phyloP scores from a whole-genome alignment of 2,329 filamentous ascomycete species.

The Macrophomina tecta region DNA sequence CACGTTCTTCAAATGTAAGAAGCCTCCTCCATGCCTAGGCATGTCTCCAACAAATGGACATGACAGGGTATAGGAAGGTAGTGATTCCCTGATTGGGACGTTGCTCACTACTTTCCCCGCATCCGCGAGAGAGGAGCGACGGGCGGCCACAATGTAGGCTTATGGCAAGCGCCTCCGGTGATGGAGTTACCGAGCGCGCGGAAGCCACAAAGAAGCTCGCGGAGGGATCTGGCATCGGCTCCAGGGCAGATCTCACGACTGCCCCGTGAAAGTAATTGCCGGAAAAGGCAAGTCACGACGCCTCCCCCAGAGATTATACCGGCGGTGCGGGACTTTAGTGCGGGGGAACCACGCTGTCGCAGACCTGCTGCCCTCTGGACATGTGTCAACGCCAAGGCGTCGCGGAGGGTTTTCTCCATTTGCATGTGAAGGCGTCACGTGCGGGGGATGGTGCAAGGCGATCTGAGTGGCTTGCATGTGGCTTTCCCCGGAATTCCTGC shows the following conservation, averaged over 20 bases:
- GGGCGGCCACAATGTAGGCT: neutral
- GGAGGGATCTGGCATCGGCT: neutral
- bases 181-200: neutral
- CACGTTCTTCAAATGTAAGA: too few relatives aligned
- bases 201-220: neutral
- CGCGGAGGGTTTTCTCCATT: neutral
- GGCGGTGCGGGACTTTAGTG: neutral
- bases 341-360: neutral
- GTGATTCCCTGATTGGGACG: neutral
- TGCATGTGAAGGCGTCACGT: slow-evolving; percentile 25
- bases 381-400: slow-evolving; percentile 25
- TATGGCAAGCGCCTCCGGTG: neutral
- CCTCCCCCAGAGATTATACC: neutral
- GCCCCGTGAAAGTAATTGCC: neutral
- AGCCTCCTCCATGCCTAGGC: too few relatives aligned
- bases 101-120: neutral
- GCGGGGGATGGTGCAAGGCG: slow-evolving; percentile 6
- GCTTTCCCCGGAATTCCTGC: slow-evolving; percentile 23
- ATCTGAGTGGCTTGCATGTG: slow-evolving; percentile 24
- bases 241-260: neutral
- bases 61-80: too few relatives aligned
- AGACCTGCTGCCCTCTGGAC: neutral
- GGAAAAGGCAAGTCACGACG: neutral
- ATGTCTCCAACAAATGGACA: too few relatives aligned
- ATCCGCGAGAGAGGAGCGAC: neutral